These are phyloP conservation scores for Candolleomyces eurysporus DNA, from an alignment of 768 basidiomycete genomes.

Conservation along the genomic window DNA sequence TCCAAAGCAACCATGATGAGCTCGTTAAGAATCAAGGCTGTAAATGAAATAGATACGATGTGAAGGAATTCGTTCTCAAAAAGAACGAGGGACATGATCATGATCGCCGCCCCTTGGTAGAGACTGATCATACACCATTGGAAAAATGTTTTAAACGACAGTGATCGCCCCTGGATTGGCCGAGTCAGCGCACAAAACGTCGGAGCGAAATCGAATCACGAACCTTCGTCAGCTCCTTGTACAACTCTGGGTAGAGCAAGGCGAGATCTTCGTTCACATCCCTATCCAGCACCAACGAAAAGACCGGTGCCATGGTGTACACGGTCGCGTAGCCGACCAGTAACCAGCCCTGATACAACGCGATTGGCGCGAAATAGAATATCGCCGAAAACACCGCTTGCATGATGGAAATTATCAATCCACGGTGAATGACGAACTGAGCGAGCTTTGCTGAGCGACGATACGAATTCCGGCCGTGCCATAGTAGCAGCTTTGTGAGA, in stretches of 20 bases:
- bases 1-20: conserved; percentile 98
- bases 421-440: conserved; percentile 98
- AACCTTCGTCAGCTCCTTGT: conserved; percentile 95
- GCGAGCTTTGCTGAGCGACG: conserved; percentile 96
- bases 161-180: conserved; percentile 71
- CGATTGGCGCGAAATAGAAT: conserved; percentile 94
- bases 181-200: not conserved
- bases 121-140: conserved; percentile 96
- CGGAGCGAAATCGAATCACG: conserved; percentile 24
- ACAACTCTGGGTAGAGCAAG: conserved; percentile 92
- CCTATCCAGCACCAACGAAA: conserved; percentile 92
- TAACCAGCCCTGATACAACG: conserved; percentile 96
- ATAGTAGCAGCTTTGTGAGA: conserved; percentile 93
- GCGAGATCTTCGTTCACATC: conserved; percentile 97
- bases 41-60: conserved; percentile 98
- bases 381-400: conserved; percentile 95
- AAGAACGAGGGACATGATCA: conserved; percentile 94
- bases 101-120: conserved; percentile 96
- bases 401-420: conserved; percentile 95
- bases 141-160: conserved; percentile 99
- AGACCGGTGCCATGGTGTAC: conserved; percentile 98
- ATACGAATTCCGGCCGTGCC: conserved; percentile 99
- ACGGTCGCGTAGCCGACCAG: conserved; percentile 96
- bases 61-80: conserved; percentile 98
- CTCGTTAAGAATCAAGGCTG: conserved; percentile 92